Percentiles rank a stretch among this genome's conserved stretches.
phyloP scores from a whole-genome alignment of 1,284 basidiomycete species.

The Pholiota adiposa region DNA sequence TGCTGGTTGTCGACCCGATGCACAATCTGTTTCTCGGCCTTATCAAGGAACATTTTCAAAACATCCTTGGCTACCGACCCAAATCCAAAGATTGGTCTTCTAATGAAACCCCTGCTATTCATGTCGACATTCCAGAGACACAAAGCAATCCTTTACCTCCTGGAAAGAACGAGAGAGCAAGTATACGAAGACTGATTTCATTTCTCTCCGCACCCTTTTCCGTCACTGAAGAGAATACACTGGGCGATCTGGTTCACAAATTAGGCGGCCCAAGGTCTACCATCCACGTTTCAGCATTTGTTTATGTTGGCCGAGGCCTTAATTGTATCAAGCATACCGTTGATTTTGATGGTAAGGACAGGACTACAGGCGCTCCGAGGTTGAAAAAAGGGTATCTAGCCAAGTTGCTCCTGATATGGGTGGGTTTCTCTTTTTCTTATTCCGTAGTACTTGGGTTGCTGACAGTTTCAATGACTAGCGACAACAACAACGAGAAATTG shows the following conservation, averaged over 20 bases:
- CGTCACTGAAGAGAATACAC: background rate
- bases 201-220: background rate
- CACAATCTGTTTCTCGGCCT: slow-evolving; percentile 38
- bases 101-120: background rate
- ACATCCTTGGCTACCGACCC: slow-evolving; percentile 8
- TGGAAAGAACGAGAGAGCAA: background rate
- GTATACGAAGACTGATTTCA: background rate
- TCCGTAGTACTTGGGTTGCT: too few species aligned
- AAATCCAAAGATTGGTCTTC: background rate
- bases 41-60: slow-evolving; percentile 31
- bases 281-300: background rate
- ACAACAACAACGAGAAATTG: background rate
- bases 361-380: background rate
- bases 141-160: background rate
- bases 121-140: background rate
- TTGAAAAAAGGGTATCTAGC: background rate
- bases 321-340: background rate
- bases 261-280: background rate
- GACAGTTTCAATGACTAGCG: background rate
- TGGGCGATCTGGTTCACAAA: background rate
- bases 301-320: slow-evolving; percentile 5
- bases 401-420: background rate
- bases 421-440: background rate
- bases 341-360: background rate
- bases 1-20: slow-evolving; percentile 39